Percentiles rank a stretch among this genome's conserved stretches.
These are phyloP conservation scores for Prunus dulcis DNA, from an alignment of 306 rosid species.

Conservation along the genomic window DNA sequence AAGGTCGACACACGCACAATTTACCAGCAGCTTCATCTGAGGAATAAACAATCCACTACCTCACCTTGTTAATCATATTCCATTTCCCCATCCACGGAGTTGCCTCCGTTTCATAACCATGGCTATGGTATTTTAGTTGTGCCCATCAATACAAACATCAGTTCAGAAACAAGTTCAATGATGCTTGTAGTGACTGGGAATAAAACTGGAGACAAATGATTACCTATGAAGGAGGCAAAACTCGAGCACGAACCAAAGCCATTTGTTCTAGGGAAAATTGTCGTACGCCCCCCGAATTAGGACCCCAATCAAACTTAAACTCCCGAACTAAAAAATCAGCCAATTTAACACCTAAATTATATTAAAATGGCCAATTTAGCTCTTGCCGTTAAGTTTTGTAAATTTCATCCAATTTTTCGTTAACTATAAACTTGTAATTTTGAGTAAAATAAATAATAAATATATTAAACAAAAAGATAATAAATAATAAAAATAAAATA, in stretches of 20 bases:
- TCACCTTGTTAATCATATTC: constrained; percentile 86
- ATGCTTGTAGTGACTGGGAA: neutral
- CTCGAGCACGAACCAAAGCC: constrained; percentile 48
- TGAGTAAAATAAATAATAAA: no score
- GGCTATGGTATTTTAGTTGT: constrained; percentile 58
- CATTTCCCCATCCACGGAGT: constrained; percentile 72
- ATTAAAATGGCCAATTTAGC: no score
- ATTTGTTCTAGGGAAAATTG: neutral
- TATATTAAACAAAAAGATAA: no score
- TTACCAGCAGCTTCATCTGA: neutral
- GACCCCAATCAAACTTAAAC: no score
- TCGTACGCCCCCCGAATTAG: no score
- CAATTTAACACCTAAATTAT: no score
- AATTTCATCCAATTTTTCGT: no score
- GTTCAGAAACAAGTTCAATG: neutral
- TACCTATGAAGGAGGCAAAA: constrained; percentile 66
- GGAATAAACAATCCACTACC: neutral
- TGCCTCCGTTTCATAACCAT: constrained; percentile 39
- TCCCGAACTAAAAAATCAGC: no score
- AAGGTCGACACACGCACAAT: no score
- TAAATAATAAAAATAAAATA: no score
- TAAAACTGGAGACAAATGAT: neutral
- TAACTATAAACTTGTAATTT: no score
- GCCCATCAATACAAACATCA: neutral
- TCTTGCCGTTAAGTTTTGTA: no score